Conservation (phyloP, 1,139 yeast species). For the Debaryomyces sp. region DNA sequence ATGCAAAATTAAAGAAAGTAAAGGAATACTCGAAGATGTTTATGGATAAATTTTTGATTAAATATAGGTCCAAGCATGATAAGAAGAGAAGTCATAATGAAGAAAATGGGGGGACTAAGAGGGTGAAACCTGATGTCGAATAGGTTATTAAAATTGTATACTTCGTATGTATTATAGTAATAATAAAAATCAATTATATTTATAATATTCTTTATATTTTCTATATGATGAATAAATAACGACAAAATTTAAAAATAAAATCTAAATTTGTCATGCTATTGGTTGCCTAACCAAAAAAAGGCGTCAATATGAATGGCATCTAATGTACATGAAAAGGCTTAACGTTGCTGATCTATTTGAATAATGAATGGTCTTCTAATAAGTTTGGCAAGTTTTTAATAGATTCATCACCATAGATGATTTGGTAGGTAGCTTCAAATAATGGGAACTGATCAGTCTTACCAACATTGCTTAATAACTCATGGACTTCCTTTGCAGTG, state of each 20-base stretch:
- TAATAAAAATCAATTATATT: not conserved
- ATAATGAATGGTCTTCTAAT: constrained; percentile 25
- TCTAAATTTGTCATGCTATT: not conserved
- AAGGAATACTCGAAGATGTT: constrained; percentile 64
- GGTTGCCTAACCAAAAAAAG: not conserved
- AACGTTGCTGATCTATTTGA: not conserved
- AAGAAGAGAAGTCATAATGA: constrained; percentile 22
- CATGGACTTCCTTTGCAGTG: constrained; percentile 53
- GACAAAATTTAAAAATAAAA: not conserved
- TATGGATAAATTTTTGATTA: constrained; percentile 73
- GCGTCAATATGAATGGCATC: not conserved
- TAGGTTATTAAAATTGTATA: not conserved
- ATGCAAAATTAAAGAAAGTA: constrained; percentile 68
- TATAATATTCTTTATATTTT: not conserved
- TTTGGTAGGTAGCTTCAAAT: constrained; percentile 52
- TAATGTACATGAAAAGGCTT: not conserved
- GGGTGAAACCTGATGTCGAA: not conserved
- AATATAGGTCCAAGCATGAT: constrained; percentile 47
- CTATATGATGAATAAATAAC: constrained; percentile 1
- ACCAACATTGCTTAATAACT: constrained; percentile 38
- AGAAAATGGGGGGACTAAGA: constrained; percentile 5
- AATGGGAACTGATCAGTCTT: constrained; percentile 44
- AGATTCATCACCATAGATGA: constrained; percentile 43
- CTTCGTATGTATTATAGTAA: not conserved
- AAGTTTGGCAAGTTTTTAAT: constrained; percentile 47